phyloP scores from a whole-genome alignment of 495 filamentous ascomycete genomes.

The Talaromyces nanjingensis region DNA sequence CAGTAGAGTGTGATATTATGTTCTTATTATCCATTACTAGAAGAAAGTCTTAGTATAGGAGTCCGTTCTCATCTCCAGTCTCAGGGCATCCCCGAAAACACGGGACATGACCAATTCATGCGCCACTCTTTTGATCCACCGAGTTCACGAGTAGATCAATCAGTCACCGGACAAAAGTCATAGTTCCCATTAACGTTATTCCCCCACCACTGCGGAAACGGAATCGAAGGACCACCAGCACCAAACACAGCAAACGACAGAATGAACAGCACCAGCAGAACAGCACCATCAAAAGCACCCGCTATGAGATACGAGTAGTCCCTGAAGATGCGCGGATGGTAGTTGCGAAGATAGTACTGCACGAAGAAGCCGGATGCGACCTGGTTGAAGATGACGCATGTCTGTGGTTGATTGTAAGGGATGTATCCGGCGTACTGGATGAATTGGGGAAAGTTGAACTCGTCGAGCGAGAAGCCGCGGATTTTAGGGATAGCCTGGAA shows the following conservation, averaged over 20 bases:
- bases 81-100: too few relatives aligned
- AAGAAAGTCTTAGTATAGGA: too few relatives aligned
- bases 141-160: background rate
- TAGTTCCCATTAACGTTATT: constrained; percentile 33
- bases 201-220: constrained; percentile 44
- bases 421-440: constrained; percentile 38
- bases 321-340: constrained; percentile 43
- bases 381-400: constrained; percentile 27
- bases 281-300: constrained; percentile 50
- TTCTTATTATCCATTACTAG: too few relatives aligned
- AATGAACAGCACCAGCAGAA: constrained; percentile 45
- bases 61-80: too few relatives aligned
- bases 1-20: too few relatives aligned
- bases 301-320: constrained; percentile 52
- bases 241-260: constrained; percentile 55
- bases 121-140: too few relatives aligned
- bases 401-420: constrained; percentile 39
- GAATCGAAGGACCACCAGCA: constrained; percentile 23
- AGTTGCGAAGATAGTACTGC: constrained; percentile 48
- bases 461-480: constrained; percentile 16
- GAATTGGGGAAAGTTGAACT: constrained; percentile 36
- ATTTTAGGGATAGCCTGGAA: constrained; percentile 28
- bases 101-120: too few relatives aligned
- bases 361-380: constrained; percentile 37
- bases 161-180: constrained; percentile 12